Percentiles rank a stretch among this genome's conserved stretches.
Conservation (phyloP, 257 asterid genomes). For the Linaria vulgaris region DNA sequence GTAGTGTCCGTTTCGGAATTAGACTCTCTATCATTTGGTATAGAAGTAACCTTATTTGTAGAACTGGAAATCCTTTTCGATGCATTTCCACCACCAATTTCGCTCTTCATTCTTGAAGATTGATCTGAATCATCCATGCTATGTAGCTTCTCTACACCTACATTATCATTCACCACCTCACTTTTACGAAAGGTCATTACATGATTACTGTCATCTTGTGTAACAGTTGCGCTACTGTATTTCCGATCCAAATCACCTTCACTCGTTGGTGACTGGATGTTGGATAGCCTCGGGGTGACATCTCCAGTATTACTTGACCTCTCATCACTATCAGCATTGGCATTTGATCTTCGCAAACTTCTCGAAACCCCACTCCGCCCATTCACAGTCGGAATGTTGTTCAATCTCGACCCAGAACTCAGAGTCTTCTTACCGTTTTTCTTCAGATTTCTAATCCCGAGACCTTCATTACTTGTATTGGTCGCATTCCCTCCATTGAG, state of each 20-base stretch:
- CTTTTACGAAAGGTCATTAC: slow-evolving; percentile 30
- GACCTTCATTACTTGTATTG: slow-evolving; percentile 42
- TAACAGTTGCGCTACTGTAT: slow-evolving; percentile 27
- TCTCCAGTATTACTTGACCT: slow-evolving; percentile 41
- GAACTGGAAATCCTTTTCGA: slow-evolving; percentile 40
- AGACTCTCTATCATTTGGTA: slow-evolving; percentile 65
- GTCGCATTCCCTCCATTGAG: slow-evolving; percentile 44
- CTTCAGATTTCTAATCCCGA: slow-evolving; percentile 37
- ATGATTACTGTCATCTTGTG: slow-evolving; percentile 23
- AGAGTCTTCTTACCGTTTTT: slow-evolving; percentile 50
- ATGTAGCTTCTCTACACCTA: slow-evolving; percentile 36
- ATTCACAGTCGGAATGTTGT: slow-evolving; percentile 34
- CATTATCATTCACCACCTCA: slow-evolving; percentile 36
- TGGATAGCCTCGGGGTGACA: slow-evolving; percentile 44
- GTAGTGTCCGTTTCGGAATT: slow-evolving; percentile 69
- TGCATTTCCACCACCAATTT: slow-evolving; percentile 33
- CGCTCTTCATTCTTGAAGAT: slow-evolving; percentile 31
- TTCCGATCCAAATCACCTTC: slow-evolving; percentile 42
- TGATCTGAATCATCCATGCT: slow-evolving; percentile 26
- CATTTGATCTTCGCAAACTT: slow-evolving; percentile 47
- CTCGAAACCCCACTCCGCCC: slow-evolving; percentile 41
- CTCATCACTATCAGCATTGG: slow-evolving; percentile 41
- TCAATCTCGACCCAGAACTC: slow-evolving; percentile 42
- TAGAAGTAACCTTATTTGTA: slow-evolving; percentile 50
- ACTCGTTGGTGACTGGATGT: slow-evolving; percentile 41